phyloP scores from a whole-genome alignment of 2,329 filamentous ascomycete genomes.

The Trichoderma sp. region DNA sequence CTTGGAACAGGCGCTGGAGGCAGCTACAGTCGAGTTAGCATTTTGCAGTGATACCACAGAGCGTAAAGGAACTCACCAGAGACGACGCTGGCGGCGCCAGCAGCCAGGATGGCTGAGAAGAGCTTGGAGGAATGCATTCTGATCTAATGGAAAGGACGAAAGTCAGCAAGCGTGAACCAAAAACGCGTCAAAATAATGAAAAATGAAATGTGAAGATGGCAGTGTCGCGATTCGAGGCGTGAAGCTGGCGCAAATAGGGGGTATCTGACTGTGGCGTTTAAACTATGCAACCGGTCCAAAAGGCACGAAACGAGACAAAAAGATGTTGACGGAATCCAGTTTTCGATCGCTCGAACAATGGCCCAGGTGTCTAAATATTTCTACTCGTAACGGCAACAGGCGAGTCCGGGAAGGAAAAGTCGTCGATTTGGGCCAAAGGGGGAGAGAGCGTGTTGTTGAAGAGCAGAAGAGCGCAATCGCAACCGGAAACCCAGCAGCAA shows the following conservation, averaged over 20 bases:
- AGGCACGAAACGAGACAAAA: conserved; percentile 23
- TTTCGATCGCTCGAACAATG: not conserved
- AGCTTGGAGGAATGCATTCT: conserved; percentile 48
- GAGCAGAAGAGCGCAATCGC: not conserved
- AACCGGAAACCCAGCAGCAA: not conserved
- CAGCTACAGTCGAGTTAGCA: conserved; percentile 1
- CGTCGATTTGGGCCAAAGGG: not conserved
- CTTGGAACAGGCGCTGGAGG: conserved; percentile 36
- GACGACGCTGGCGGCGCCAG: conserved; percentile 38
- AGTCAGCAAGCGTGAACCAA: conserved; percentile 5
- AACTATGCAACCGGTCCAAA: conserved; percentile 27
- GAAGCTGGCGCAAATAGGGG: not conserved
- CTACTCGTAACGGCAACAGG: not conserved
- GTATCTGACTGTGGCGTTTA: conserved; percentile 24
- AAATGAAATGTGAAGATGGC: not conserved
- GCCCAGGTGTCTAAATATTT: not conserved
- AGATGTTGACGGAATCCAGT: conserved; percentile 24
- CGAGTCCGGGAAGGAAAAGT: not conserved
- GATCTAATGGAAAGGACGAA: conserved; percentile 27
- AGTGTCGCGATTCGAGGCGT: not conserved
- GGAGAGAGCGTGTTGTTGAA: not conserved
- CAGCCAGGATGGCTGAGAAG: conserved; percentile 45
- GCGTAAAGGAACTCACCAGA: conserved; percentile 39
- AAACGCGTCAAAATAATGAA: not conserved
- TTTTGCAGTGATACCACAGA: not conserved